Conservation (phyloP, 495 filamentous ascomycete species). For the Neurospora sp. region DNA sequence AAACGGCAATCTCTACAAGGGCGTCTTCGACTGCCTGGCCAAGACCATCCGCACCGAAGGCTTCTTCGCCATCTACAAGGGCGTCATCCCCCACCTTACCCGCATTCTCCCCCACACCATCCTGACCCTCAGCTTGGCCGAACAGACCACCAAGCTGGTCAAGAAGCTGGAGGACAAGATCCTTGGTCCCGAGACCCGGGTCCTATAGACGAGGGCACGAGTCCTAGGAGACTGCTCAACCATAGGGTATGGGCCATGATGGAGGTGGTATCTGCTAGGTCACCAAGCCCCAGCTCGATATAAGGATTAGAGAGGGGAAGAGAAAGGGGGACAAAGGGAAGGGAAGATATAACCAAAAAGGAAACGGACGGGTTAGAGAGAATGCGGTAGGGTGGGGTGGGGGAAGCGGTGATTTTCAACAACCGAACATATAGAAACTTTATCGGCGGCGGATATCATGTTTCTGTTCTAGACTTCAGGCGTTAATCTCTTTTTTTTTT, state of each 20-base stretch:
- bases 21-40: slow-evolving; percentile 82
- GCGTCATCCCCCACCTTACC: slow-evolving; percentile 89
- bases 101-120: slow-evolving; percentile 93
- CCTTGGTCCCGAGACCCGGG: slow-evolving; percentile 23
- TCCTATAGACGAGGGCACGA: slow-evolving; percentile 12
- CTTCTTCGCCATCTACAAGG: slow-evolving; percentile 91
- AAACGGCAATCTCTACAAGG: slow-evolving; percentile 87
- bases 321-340: not conserved
- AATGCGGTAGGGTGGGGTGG: not conserved
- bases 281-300: not conserved
- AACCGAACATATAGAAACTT: not conserved
- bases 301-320: not conserved
- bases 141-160: slow-evolving; percentile 93
- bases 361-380: not conserved
- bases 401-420: not conserved
- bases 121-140: slow-evolving; percentile 82
- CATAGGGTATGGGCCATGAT: not conserved
- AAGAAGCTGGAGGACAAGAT: slow-evolving; percentile 64
- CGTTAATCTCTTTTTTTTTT: not conserved
- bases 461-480: not conserved
- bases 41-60: slow-evolving; percentile 92
- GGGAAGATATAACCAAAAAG: not conserved
- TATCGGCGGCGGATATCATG: not conserved
- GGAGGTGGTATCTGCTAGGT: not conserved
- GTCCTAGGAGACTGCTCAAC: not conserved